Conservation (phyloP, 2,329 filamentous ascomycete species). For the Ophiognomonia clavigignenti-juglandacearum region DNA sequence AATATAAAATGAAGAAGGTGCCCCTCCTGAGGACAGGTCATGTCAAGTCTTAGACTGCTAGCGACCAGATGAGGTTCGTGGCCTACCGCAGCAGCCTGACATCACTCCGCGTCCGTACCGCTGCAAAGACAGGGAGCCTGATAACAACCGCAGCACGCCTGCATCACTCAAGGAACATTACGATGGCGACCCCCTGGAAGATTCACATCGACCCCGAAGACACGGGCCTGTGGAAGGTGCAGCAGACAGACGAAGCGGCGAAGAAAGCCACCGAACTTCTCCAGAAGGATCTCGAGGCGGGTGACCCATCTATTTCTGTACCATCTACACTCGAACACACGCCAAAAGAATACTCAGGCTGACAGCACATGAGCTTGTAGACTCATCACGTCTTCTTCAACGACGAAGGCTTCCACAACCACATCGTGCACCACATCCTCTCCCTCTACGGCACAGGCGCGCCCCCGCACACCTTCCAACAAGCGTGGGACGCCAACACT, state of each 20-base stretch:
- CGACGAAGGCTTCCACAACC: constrained; percentile 70
- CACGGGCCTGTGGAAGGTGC: constrained; percentile 40
- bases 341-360: neutral
- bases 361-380: constrained; percentile 22
- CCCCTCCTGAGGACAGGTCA: no score
- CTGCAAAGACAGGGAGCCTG: neutral
- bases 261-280: constrained; percentile 61
- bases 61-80: no score
- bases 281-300: constrained; percentile 66
- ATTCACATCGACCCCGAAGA: constrained; percentile 44
- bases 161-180: constrained; percentile 11
- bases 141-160: neutral
- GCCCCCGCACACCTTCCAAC: constrained; percentile 50
- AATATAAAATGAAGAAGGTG: no score
- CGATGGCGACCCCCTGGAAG: constrained; percentile 42
- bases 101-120: no score
- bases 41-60: no score
- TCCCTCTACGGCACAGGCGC: constrained; percentile 74
- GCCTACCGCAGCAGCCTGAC: no score
- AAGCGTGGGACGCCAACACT: constrained; percentile 60
- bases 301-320: constrained; percentile 3
- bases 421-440: constrained; percentile 71
- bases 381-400: constrained; percentile 81
- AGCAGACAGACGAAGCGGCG: constrained; percentile 55
- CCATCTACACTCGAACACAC: neutral